A percentile compares a stretch with the other conserved stretches of the same genome.
These are phyloP conservation scores for Hyaloscypha hepaticicola DNA, from an alignment of 495 filamentous ascomycete species.

Conservation along the genomic window DNA sequence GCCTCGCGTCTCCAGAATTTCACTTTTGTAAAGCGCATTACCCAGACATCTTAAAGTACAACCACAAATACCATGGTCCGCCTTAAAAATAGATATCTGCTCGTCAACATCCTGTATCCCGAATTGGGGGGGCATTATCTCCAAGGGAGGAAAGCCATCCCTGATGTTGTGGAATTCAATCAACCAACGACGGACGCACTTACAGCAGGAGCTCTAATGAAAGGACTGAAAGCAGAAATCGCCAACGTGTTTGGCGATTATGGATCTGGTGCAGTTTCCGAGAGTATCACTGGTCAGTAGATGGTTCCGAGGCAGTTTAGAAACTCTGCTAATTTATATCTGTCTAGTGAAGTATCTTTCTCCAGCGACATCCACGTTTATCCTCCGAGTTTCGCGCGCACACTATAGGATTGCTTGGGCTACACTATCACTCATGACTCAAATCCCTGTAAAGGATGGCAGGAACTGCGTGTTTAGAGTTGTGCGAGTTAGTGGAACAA, in stretches of 20 bases:
- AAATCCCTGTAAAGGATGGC: slow-evolving; percentile 56
- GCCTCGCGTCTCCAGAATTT: slow-evolving; percentile 21
- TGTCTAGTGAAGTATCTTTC: slow-evolving; percentile 86
- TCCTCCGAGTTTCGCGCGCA: slow-evolving; percentile 73
- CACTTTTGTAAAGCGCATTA: slow-evolving; percentile 14
- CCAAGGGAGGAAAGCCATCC: slow-evolving; percentile 37
- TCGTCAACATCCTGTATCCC: slow-evolving; percentile 89
- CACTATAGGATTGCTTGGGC: slow-evolving; percentile 88
- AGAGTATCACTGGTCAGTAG: slow-evolving; percentile 60
- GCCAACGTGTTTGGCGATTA: slow-evolving; percentile 85
- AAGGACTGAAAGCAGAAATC: slow-evolving; percentile 66
- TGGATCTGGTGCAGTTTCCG: slow-evolving; percentile 66
- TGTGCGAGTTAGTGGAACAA: slow-evolving; percentile 90
- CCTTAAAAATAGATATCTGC: slow-evolving; percentile 90
- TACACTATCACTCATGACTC: slow-evolving; percentile 78
- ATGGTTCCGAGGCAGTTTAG: background rate
- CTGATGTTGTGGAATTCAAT: slow-evolving; percentile 67
- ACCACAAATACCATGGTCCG: slow-evolving; percentile 69
- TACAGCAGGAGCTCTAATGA: slow-evolving; percentile 59
- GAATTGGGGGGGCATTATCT: slow-evolving; percentile 44
- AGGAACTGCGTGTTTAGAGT: slow-evolving; percentile 76
- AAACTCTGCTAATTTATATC: slow-evolving; percentile 8
- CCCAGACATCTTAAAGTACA: slow-evolving; percentile 5
- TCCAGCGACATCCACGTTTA: slow-evolving; percentile 87
- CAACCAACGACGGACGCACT: slow-evolving; percentile 69